These are phyloP conservation scores for Leccinum rimulosum DNA, from an alignment of 768 basidiomycete genomes.

Conservation along the genomic window DNA sequence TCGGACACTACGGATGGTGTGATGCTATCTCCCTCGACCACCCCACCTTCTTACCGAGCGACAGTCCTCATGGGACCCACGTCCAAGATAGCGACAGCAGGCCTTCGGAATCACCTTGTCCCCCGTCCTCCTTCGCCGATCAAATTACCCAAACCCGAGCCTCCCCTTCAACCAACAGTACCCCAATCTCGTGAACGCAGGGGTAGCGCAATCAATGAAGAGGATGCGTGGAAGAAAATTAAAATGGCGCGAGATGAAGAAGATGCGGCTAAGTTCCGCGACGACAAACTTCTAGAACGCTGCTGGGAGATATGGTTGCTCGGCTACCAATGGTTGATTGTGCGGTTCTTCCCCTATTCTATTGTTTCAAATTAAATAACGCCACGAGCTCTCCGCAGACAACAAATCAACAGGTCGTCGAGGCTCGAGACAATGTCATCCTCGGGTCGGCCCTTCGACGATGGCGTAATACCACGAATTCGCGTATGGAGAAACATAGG, in stretches of 20 bases:
- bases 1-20: slow-evolving; percentile 37
- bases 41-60: slow-evolving; percentile 50
- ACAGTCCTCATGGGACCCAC: slow-evolving; percentile 32
- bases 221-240: slow-evolving; percentile 78
- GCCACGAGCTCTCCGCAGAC: slow-evolving; percentile 42
- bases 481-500: slow-evolving; percentile 38
- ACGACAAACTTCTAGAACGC: slow-evolving; percentile 60
- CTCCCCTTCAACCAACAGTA: slow-evolving; percentile 14
- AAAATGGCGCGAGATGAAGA: slow-evolving; percentile 66
- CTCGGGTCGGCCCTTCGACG: slow-evolving; percentile 55
- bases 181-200: slow-evolving; percentile 38
- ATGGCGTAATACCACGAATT: slow-evolving; percentile 51
- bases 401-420: slow-evolving; percentile 64
- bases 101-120: slow-evolving; percentile 10
- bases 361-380: slow-evolving; percentile 15
- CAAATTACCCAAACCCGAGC: slow-evolving; percentile 28
- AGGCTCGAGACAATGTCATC: slow-evolving; percentile 66
- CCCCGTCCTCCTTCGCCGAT: slow-evolving; percentile 29
- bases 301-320: slow-evolving; percentile 78
- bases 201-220: slow-evolving; percentile 57
- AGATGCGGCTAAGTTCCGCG: slow-evolving; percentile 66
- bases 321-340: slow-evolving; percentile 69
- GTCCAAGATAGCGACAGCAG: slow-evolving; percentile 11
- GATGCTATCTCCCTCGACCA: slow-evolving; percentile 36
- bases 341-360: slow-evolving; percentile 38